These are phyloP conservation scores for Quercus lobata DNA, from an alignment of 331 rosid species.

Conservation along the genomic window DNA sequence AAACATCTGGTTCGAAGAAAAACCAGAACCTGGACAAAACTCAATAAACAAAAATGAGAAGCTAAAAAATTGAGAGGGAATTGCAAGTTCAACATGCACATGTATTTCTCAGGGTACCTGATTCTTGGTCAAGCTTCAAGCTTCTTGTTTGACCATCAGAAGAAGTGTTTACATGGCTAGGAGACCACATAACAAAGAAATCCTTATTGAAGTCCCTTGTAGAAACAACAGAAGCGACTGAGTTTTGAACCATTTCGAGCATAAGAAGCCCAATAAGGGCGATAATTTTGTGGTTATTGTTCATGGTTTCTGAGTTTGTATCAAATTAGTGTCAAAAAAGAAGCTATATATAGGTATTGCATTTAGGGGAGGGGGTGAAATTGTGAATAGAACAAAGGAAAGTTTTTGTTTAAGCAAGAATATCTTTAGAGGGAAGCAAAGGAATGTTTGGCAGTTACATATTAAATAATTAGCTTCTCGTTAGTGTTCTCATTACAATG, in stretches of 20 bases:
- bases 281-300: conserved; percentile 20
- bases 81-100: not conserved
- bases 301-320: conserved; percentile 36
- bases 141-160: conserved; percentile 60
- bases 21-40: conserved; percentile 62
- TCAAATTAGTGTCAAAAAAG: not conserved
- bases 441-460: conserved; percentile 31
- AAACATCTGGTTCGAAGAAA: conserved; percentile 83
- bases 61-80: not conserved
- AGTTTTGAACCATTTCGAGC: conserved; percentile 25
- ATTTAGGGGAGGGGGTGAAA: conserved; percentile 13
- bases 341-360: conserved; percentile 42
- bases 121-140: conserved; percentile 78
- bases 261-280: conserved; percentile 34
- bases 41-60: not conserved
- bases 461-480: conserved; percentile 10
- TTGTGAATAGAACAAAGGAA: conserved; percentile 22
- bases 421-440: conserved; percentile 71
- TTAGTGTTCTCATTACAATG: conserved; percentile 15
- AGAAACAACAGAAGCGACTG: conserved; percentile 63
- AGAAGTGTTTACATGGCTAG: conserved; percentile 76
- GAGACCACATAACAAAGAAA: conserved; percentile 84
- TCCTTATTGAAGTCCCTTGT: conserved; percentile 83
- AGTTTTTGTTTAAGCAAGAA: conserved; percentile 42
- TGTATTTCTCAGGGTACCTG: conserved; percentile 41